Base-by-base conservation (phyloP, 202 grass and related monocot genomes). In the Setaria italica region DNA sequence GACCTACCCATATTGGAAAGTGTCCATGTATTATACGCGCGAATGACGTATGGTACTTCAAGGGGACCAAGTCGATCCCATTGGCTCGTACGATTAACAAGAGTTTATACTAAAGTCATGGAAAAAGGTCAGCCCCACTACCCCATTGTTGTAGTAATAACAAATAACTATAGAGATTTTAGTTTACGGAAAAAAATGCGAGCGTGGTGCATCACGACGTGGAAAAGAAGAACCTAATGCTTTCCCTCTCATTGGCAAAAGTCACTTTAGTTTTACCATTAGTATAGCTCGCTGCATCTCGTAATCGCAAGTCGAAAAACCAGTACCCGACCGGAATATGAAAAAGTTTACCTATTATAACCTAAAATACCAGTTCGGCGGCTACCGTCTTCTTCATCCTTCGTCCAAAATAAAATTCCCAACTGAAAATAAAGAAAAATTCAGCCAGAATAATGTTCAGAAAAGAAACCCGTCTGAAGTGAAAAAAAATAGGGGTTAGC, bases 221-320 rank as follows among this genome's bases (percentile, higher is more conserved):
- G 81, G 89, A 85, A 83, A 90, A 80, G 77, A 78, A 78, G 85
- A 88, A 85, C 77, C 66, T 82, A 82, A 85, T 85, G 13, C 78
- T 85, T 88, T 78, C 49, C 72, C 82, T 82, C 65, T 32, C n/a
- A 17, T 67, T 37, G 77, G 58, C 39, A 55, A 91, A 91, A 81
- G 41, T 78, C 78, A 54, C 86, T 82, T 91, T 82, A 73, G 11
- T 67, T 54, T 85, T 85, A 88, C 81, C 77, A 88, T 71, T 91
- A 85, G 19, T 70, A 76, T 80, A 58, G 59, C 68, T 13, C 3
- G 5, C 5, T 70, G 54, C 70, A 53, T 80, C 69, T 62, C 84
- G 62, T 19, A 54, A 56, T 72, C 69, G 13, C 62, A 79, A 37
- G 68, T 33, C 15, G 15, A 51, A 45, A 41, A 87, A 79, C 62